Base-by-base conservation (phyloP, 805 yeast species). In the Lachancea fermentati region DNA sequence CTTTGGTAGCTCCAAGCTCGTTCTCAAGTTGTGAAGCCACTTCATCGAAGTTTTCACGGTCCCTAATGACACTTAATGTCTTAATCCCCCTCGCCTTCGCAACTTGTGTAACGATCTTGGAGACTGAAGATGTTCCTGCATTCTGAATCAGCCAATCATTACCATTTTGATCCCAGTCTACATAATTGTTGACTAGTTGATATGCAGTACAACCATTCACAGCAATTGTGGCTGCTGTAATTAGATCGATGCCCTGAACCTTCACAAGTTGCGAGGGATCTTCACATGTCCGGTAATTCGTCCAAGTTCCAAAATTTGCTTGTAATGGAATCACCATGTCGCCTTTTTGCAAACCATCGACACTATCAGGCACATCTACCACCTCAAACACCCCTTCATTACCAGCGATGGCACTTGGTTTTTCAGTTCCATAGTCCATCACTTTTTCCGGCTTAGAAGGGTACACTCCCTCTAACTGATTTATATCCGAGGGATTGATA, bases 101-200 rank as follows among this genome's bases (percentile, higher is more conserved):
- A 39, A 93, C 76, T 63, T 93, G 99, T 36, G 87, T 73, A 5
- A 95, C 97, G 51, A 84, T 80, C 51, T 87, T 79, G 4, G 96
- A 96, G 8, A 93, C 99, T 19, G 93, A 95, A 5, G 96, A 86
- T 50, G 87, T 93, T 26, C 96, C 97, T 24, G 96, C 98, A 55
- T 91, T 93, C 66, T 93, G 97, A 46, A 93, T 79, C 47, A 93
- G 76, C 95, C 96, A 93, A 60, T 89, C 89, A 30, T 67, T 68
- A 4, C 45, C 50, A 5, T 49, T 46, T 9, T 35, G 19, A 13
- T 33, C 37, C 59, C 68, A 58, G 13, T 55, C 38, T 4, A 66
- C 58, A 60, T 77, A 84, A 62, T 81, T 75, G 13, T 82, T 78
- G 46, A 91, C 79, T 85, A 93, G 75, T 62, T 86, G 85, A 54